phyloP scores from a whole-genome alignment of 129 eudicot genomes.

The Escallonia rubra region DNA sequence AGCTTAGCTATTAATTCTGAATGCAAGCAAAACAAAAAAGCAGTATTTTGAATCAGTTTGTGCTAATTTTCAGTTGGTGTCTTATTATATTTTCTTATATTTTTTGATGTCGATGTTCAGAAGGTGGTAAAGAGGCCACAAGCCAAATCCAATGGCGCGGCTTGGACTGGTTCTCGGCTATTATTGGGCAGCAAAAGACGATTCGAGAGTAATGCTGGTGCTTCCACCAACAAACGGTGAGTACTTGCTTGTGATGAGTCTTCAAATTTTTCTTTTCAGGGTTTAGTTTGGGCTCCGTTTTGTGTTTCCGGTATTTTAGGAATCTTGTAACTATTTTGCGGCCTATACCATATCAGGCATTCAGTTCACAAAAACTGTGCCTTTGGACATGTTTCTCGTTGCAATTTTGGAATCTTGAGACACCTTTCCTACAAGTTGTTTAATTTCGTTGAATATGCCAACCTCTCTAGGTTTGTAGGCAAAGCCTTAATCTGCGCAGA shows the following conservation, averaged over 20 bases:
- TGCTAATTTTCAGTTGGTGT: background rate
- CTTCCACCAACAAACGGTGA: constrained; percentile 7
- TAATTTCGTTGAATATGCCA: background rate
- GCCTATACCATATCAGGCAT: background rate
- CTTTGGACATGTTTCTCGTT: background rate
- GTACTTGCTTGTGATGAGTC: background rate
- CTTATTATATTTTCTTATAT: background rate
- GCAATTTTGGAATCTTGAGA: background rate
- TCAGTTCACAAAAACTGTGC: background rate
- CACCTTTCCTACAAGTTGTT: background rate
- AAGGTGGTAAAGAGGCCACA: constrained; percentile 25
- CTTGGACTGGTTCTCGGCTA: constrained; percentile 2
- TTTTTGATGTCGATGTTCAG: constrained; percentile 2
- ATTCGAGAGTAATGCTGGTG: constrained; percentile 11
- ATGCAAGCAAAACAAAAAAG: background rate
- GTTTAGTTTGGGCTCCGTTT: background rate
- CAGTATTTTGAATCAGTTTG: background rate
- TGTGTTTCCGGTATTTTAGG: background rate
- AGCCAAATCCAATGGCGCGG: background rate
- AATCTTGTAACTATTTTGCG: background rate
- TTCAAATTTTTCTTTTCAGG: background rate
- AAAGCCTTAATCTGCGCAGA: background rate
- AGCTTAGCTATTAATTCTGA: no score
- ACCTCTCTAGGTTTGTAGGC: background rate
- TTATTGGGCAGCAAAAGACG: constrained; percentile 20